Conservation (phyloP, 2,329 filamentous ascomycete genomes). For the Trichoderma semiorbis region DNA sequence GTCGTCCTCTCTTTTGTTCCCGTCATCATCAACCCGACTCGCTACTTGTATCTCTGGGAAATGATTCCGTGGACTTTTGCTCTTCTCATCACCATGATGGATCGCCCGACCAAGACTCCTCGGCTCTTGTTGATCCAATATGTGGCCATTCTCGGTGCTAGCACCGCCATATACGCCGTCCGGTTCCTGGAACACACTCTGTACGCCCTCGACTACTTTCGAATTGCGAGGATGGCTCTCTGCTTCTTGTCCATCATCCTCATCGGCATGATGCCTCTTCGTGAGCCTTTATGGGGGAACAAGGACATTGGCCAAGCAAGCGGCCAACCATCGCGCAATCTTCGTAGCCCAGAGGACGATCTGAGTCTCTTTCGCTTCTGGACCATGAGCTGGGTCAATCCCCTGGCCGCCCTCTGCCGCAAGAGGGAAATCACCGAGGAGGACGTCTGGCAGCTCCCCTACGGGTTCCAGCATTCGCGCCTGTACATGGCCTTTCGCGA, state of each 20-base stretch:
- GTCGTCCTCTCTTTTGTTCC: constrained; percentile 33
- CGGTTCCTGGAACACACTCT: constrained; percentile 29
- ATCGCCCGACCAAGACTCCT: constrained; percentile 41
- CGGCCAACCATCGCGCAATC: constrained; percentile 28
- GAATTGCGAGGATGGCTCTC: constrained; percentile 25
- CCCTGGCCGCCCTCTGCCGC: constrained; percentile 64
- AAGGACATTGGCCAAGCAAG: constrained; percentile 31
- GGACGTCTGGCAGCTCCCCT: constrained; percentile 77
- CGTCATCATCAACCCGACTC: constrained; percentile 29
- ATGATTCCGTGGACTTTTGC: constrained; percentile 39
- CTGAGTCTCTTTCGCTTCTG: constrained; percentile 79
- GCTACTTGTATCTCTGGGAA: constrained; percentile 31
- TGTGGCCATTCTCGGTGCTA: constrained; percentile 32
- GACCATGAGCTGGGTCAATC: constrained; percentile 77
- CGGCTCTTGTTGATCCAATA: constrained; percentile 41
- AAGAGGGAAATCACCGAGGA: constrained; percentile 66
- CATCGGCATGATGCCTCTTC: constrained; percentile 38
- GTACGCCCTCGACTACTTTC: constrained; percentile 24
- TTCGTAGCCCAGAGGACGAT: constrained; percentile 76
- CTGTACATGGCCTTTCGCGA: constrained; percentile 73
- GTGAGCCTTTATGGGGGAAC: constrained; percentile 34
- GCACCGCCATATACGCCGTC: constrained; percentile 30
- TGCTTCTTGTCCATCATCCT: constrained; percentile 26
- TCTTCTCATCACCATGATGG: constrained; percentile 36
- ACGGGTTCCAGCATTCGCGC: constrained; percentile 75